Percentiles rank a stretch among this genome's conserved stretches.
phyloP scores from a whole-genome alignment of 108 stramenopile genomes.

The Pseudonitzschia multiseries region DNA sequence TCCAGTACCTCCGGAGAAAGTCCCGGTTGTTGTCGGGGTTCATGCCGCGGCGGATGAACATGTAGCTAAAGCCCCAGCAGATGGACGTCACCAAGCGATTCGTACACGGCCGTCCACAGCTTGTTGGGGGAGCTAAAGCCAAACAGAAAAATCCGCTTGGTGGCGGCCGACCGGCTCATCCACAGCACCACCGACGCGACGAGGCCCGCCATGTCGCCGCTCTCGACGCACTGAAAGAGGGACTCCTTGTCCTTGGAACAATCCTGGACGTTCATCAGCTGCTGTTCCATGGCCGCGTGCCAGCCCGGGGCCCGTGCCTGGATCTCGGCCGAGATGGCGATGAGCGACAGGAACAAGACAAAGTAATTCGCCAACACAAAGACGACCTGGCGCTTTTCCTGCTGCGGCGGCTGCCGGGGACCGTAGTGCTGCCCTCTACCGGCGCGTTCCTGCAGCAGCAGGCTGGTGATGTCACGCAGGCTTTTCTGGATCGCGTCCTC shows the following conservation, averaged over 20 bases:
- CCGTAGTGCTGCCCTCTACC: not conserved
- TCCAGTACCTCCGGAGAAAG: slow-evolving; percentile 85
- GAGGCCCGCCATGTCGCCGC: slow-evolving; percentile 80
- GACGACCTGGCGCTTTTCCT: slow-evolving; percentile 81
- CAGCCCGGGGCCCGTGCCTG: slow-evolving; percentile 74
- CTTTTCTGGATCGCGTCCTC: slow-evolving; percentile 49
- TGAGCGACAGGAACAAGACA: slow-evolving; percentile 72
- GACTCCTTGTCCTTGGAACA: slow-evolving; percentile 80
- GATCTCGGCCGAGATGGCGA: slow-evolving; percentile 85
- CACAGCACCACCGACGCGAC: slow-evolving; percentile 76
- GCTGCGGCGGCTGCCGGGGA: slow-evolving; percentile 23
- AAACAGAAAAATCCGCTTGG: slow-evolving; percentile 81
- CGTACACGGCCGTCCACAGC: slow-evolving; percentile 85
- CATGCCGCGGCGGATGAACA: slow-evolving; percentile 82
- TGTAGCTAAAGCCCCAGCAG: slow-evolving; percentile 85
- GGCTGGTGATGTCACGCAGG: slow-evolving; percentile 48
- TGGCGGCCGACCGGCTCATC: slow-evolving; percentile 69
- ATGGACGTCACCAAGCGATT: slow-evolving; percentile 71
- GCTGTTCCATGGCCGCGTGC: slow-evolving; percentile 63
- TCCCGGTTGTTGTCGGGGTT: slow-evolving; percentile 81
- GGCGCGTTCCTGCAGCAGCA: slow-evolving; percentile 31
- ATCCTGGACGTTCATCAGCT: slow-evolving; percentile 77
- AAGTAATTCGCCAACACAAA: slow-evolving; percentile 80
- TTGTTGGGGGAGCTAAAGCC: slow-evolving; percentile 82
- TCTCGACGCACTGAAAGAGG: slow-evolving; percentile 70